Evolutionary conservation across 2,329 filamentous ascomycete species (phyloP).

Genomic region (Fusarium sp.): DNA sequence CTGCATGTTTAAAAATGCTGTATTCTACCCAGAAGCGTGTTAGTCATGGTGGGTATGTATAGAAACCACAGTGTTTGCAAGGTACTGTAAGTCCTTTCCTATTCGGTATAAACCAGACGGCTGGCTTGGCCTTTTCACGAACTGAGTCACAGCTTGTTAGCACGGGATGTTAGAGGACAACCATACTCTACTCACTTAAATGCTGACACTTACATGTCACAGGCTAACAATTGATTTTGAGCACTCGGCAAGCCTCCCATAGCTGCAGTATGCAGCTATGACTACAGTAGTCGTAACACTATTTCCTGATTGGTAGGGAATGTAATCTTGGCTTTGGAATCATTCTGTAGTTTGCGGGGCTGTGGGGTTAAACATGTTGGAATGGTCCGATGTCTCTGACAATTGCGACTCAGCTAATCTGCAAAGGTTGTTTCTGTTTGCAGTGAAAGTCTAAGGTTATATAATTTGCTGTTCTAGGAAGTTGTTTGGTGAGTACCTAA

Average conservation of each 20-base stretch:
- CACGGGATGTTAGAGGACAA: background rate
- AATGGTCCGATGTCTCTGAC: conserved; percentile 12
- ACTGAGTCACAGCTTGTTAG: background rate
- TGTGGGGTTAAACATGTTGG: conserved; percentile 19
- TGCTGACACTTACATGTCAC: background rate
- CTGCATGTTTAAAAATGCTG: conserved; percentile 11
- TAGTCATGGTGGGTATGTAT: conserved; percentile 25
- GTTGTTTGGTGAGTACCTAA: no score
- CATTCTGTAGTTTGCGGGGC: conserved; percentile 38
- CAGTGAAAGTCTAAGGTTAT: background rate
- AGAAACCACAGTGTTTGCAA: conserved; percentile 14
- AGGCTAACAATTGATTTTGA: no score
- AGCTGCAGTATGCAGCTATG: conserved; percentile 12
- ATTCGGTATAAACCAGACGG: background rate
- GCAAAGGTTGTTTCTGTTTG: background rate
- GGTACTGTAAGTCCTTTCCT: background rate
- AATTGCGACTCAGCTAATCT: no score
- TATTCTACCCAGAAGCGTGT: conserved; percentile 21
- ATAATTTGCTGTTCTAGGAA: background rate
- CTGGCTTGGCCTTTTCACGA: background rate
- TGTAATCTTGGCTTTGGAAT: conserved; percentile 40
- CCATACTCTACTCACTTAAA: no score
- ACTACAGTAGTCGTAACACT: conserved; percentile 9
- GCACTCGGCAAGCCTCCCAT: background rate
- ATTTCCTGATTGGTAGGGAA: conserved; percentile 15